phyloP scores from a whole-genome alignment of 805 yeast species.

The Saccharomycopsis synnaedendra region DNA sequence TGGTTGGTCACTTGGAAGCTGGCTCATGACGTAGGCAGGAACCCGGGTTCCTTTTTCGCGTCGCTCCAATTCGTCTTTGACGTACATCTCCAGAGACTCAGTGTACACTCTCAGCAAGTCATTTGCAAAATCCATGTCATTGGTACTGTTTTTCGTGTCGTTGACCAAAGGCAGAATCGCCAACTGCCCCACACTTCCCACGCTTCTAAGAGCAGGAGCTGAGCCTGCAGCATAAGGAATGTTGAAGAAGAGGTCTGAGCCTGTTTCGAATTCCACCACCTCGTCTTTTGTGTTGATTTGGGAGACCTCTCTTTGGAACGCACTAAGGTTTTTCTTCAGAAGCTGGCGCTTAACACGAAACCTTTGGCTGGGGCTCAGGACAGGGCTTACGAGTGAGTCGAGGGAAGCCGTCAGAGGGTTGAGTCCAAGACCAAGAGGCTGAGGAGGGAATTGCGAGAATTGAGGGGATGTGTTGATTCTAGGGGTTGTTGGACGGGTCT shows the following conservation, averaged over 20 bases:
- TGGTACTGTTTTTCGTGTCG: background rate
- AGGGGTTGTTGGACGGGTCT: too few relatives aligned
- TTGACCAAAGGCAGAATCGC: constrained; percentile 15
- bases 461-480: too few relatives aligned
- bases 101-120: constrained; percentile 12
- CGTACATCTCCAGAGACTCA: constrained; percentile 12
- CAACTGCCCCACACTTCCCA: background rate
- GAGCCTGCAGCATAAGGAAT: constrained; percentile 17
- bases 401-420: too few relatives aligned
- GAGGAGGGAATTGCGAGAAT: too few relatives aligned
- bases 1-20: constrained; percentile 6
- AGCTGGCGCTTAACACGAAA: constrained; percentile 10
- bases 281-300: constrained; percentile 14
- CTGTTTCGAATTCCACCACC: constrained; percentile 3
- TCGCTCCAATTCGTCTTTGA: constrained; percentile 12
- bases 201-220: constrained; percentile 1
- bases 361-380: constrained; percentile 15
- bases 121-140: constrained; percentile 13
- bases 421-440: too few relatives aligned
- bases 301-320: constrained; percentile 7
- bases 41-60: constrained; percentile 10
- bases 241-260: constrained; percentile 12
- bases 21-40: constrained; percentile 15
- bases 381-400: background rate
- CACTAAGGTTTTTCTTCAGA: constrained; percentile 10